Conservation (phyloP, 2,329 filamentous ascomycete genomes). For the Chaetomium sp. region DNA sequence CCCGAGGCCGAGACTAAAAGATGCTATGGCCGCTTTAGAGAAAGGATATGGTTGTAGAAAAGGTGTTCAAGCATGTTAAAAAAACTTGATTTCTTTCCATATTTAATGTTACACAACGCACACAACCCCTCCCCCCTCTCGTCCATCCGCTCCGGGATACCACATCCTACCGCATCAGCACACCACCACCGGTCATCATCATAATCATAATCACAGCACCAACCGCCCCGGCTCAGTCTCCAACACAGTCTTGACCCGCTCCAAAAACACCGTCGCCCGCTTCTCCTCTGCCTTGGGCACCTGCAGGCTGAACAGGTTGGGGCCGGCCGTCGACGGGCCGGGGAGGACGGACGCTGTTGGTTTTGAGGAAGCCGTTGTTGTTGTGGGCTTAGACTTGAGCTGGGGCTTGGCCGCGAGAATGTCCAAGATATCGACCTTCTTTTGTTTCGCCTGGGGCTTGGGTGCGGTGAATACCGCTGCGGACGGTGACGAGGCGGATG, state of each 20-base stretch:
- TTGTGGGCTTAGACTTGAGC: no score
- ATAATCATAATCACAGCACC: constrained; percentile 44
- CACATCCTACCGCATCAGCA: not conserved
- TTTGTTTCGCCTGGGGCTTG: constrained; percentile 39
- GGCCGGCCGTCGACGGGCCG: constrained; percentile 43
- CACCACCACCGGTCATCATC: not conserved
- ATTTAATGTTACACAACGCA: no score
- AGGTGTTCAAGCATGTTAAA: no score
- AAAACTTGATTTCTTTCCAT: no score
- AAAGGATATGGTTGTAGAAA: no score
- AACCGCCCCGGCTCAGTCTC: constrained; percentile 73
- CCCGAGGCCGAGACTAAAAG: no score
- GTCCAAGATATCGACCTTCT: constrained; percentile 73
- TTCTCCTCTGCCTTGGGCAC: constrained; percentile 76
- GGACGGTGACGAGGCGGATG: constrained; percentile 43
- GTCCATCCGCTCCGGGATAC: no score
- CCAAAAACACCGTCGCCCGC: constrained; percentile 73
- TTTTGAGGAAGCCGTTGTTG: constrained; percentile 19
- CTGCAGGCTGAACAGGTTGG: constrained; percentile 75
- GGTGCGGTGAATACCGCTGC: constrained; percentile 8
- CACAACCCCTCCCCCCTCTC: no score
- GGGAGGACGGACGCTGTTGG: constrained; percentile 31
- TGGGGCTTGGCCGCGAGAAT: constrained; percentile 47
- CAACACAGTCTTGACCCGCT: constrained; percentile 76
- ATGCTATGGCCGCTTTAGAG: no score